Base-by-base conservation (phyloP, 257 asterid species). In the Dorcoceras hygrometricum region DNA sequence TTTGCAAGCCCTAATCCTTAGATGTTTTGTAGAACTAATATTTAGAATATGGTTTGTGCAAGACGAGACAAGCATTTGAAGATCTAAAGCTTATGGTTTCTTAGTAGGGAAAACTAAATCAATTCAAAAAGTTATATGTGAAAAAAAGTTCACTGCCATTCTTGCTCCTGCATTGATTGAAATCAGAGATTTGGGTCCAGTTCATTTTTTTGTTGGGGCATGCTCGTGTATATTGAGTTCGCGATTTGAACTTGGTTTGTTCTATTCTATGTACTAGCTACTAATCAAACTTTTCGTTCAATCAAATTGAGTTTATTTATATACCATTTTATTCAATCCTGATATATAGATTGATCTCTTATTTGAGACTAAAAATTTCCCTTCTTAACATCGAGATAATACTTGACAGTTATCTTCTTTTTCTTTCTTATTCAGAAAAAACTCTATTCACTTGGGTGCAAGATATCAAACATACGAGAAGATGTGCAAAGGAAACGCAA, bases 31-130 rank as follows among this genome's bases (percentile, higher is more conserved):
- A 16, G 53, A 18, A 14, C 53, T 14, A 1, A 14, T 16, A 46
- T 46, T 43, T 43, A 12, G 6, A 14, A 12, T 14, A 43, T 43
- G 51, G 19, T 43, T 43, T 14, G 51, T 83, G 51, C 19, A 11
- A 43, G 51, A 43, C 19, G n/a, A 43, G 6, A 43, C 3, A 43
- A 43, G 11, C 51, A 12, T 43, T 12, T 43, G 51, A 14, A 43
- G 14, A 12, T 0, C 16, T 12, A 43, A 3, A 19, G 51, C 51
- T 43, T 43, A 3, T n/a, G 18, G 39, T 32, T 32, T 32, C 39
- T 7, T 32, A 32, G 4, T 32, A 32, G 39, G 11, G 2, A 32
- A 32, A 32, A 32, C 11, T 32, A n/a, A n/a, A n/a, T n/a, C n/a
- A n/a, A n/a, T n/a, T n/a, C n/a, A n/a, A n/a, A n/a, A n/a, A n/a